Evolutionary conservation across 164 flowering plant genomes (phyloP), one percentile per base, ranked within the genome.

Genomic region (Umbilicus rupestris): DNA sequence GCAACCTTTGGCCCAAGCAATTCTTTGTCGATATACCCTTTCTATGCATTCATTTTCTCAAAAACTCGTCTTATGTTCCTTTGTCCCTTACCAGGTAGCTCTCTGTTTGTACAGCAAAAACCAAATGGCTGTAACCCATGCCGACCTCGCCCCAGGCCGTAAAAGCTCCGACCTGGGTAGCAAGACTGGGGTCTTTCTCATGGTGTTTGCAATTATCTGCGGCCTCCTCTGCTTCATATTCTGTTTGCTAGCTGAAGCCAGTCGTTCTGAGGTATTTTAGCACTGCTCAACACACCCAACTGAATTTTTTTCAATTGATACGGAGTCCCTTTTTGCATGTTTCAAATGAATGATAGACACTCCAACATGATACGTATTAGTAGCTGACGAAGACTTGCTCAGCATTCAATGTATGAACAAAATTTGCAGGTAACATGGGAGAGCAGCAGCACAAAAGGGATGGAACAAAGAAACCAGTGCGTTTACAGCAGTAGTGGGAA

Each of bases 1-100:
- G 96, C 88, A 89, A 85, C 89, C 87, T 83, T 83, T 80, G 74
- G 68, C 62, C 71, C 84, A 87, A 90, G 93, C 84, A 79, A 90
- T 87, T 74, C 82, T 73, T 33, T 68, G 35, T 59, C 67, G 72
- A 68, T 75, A 76, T 68, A 19, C 49, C 24, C 35, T 41, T 45
- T 66, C 52, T 33, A 15, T 49, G 64, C 28, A 28, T 50, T 57
- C 62, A 50, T 66, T 58, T 67, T 39, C 59, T 67, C n/a, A 55
- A 65, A 47, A 37, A 28, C 33, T 39, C 45, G 29, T 19, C 33
- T 39, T 57, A 5, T 29, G 52, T 66, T 49, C 64, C n/a, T 39
- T 66, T 19, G 22, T 31, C 24, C 39, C n/a, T 52, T 46, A 33
- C 39, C 35, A 26, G 16, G 37, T 29, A 41, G 41, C 39, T 1